Base-by-base conservation (phyloP, 2,329 filamentous ascomycete genomes). In the Scedosporium boydii region DNA sequence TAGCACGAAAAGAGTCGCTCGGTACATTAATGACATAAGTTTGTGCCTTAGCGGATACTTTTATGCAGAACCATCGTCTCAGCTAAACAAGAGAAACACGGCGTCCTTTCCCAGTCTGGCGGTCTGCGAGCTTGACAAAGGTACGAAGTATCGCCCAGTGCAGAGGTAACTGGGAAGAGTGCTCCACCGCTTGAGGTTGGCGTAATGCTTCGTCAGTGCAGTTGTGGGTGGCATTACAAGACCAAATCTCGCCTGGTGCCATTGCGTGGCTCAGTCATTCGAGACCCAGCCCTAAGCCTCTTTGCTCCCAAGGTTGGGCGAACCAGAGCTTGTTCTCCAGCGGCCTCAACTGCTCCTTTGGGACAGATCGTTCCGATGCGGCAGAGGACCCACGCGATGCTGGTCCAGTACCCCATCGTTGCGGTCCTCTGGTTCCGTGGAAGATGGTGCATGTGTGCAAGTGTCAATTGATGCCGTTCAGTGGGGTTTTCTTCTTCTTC, bases 61-160 rank as follows among this genome's bases (percentile, higher is more conserved):
- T 60, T 60, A 60, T 60, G 59, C 59, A 53, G 27, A n/a, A 44
- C 59, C 18, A 53, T 12, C 51, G 59, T 60, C 59, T 60, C 59
- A 60, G 59, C 42, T 60, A 26, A 12, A 59, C 34, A 42, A 53
- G n/a, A 53, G 16, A 34, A n/a, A 23, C 42, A n/a, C 41, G 38
- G 59, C 44, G 27, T 51, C 59, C 46, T 23, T 51, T 51, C 59
- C 59, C 10, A 51, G 27, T 53, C 44, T n/a, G 59, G 59, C 18
- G 55, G 26, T 21, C 7, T 34, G 29, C 6, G 29, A 34, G 29
- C 29, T 34, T 34, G 21, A 4, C 29, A 23, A 2, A 23, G 23
- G 23, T 23, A 23, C 23, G 23, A 23, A 23, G 23, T 29, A 29
- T 29, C 27, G 27, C 5, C 27, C 27, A 29, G 27, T 29, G 7